These are phyloP conservation scores for Hygrophorus russula DNA, from an alignment of 768 basidiomycete genomes.

Conservation along the genomic window DNA sequence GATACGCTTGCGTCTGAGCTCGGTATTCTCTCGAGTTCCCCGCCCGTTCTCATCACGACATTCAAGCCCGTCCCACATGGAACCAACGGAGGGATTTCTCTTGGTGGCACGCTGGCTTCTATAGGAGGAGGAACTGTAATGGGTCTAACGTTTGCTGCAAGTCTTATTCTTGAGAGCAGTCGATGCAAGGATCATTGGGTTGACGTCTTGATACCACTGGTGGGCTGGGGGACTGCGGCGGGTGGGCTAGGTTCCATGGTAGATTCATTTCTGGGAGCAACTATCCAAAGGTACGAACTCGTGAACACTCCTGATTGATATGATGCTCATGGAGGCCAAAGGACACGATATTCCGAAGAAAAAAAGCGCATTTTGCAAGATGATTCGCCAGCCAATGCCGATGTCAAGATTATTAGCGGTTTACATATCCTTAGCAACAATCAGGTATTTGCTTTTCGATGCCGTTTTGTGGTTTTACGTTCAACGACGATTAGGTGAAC, in stretches of 20 bases:
- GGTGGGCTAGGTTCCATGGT: conserved; percentile 79
- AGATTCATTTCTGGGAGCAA: conserved; percentile 84
- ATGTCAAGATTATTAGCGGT: conserved; percentile 46
- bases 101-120: conserved; percentile 65
- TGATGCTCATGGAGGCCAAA: conserved; percentile 2
- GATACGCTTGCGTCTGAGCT: conserved; percentile 92
- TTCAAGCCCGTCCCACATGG: conserved; percentile 68
- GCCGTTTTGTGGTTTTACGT: neutral
- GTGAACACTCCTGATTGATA: too few species aligned
- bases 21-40: conserved; percentile 66
- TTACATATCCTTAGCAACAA: conserved; percentile 66
- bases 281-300: conserved; percentile 38
- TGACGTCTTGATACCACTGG: conserved; percentile 27
- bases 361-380: conserved; percentile 59
- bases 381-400: conserved; percentile 17
- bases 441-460: conserved; percentile 34
- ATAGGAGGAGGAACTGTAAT: conserved; percentile 63
- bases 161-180: conserved; percentile 51
- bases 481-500: conserved; percentile 23
- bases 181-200: conserved; percentile 34
- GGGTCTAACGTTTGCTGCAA: conserved; percentile 46
- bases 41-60: conserved; percentile 73
- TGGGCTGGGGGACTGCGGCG: conserved; percentile 49
- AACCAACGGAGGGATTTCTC: conserved; percentile 82
- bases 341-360: conserved; percentile 57